These are phyloP conservation scores for Dactylellina sp. DNA, from an alignment of 2,329 filamentous ascomycete species.

Conservation along the genomic window DNA sequence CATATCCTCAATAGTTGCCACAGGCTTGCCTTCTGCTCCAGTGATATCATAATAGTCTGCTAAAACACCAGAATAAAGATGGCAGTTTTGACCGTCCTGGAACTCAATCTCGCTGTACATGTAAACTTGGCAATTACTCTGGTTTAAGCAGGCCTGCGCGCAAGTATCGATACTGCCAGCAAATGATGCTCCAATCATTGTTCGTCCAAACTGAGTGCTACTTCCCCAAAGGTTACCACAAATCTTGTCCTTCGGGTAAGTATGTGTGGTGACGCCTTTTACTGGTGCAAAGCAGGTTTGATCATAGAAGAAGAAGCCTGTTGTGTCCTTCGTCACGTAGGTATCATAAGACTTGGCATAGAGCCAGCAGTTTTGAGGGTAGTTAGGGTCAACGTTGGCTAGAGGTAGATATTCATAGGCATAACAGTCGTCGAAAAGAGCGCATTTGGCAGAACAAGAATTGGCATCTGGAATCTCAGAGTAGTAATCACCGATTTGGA, in stretches of 20 bases:
- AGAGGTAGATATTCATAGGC: conserved; percentile 32
- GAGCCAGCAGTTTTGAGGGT: conserved; percentile 38
- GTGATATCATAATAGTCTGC: conserved; percentile 8
- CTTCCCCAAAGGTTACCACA: conserved; percentile 12
- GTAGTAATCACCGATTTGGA: conserved; percentile 42
- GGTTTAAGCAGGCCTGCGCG: conserved; percentile 20
- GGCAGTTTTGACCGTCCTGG: conserved; percentile 36
- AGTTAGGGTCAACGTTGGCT: conserved; percentile 24
- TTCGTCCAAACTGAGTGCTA: conserved; percentile 20
- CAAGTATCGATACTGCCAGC: conserved; percentile 23
- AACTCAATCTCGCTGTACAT: conserved; percentile 44
- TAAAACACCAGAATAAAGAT: conserved; percentile 26
- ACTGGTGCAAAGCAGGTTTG: conserved; percentile 29
- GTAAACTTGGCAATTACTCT: conserved; percentile 24
- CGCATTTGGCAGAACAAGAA: conserved; percentile 30
- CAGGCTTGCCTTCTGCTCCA: conserved; percentile 9
- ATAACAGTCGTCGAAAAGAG: conserved; percentile 24
- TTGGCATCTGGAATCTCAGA: conserved; percentile 29
- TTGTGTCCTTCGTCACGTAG: conserved; percentile 20
- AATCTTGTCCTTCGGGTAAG: conserved; percentile 22
- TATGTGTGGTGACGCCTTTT: conserved; percentile 1
- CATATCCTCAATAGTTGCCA: conserved; percentile 37
- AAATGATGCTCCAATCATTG: conserved; percentile 15
- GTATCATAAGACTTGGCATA: conserved; percentile 15
- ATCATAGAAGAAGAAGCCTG: conserved; percentile 34